Evolutionary conservation across 352 stramenopile species (phyloP).

Genomic region (Pythium aristosporum): DNA sequence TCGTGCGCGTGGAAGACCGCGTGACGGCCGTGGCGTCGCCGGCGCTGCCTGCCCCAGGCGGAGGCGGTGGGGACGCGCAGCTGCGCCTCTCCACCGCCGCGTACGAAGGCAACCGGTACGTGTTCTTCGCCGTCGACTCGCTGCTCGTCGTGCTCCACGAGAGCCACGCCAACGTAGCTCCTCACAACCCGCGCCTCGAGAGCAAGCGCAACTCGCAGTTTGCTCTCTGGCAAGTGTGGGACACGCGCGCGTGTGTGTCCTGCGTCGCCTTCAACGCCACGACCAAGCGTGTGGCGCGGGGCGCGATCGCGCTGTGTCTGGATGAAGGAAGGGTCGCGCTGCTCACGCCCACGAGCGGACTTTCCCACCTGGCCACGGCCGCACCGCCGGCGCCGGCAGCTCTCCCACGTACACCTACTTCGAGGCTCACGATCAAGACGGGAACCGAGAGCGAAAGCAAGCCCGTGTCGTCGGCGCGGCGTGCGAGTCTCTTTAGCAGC

Average conservation of each 20-base stretch:
- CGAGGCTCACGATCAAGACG: conserved; percentile 26
- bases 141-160: conserved; percentile 66
- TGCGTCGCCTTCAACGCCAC: conserved; percentile 58
- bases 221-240: conserved; percentile 72
- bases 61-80: background rate
- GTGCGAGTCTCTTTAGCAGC: conserved; percentile 15
- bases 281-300: conserved; percentile 46
- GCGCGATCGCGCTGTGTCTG: conserved; percentile 60
- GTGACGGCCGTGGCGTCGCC: conserved; percentile 49
- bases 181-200: conserved; percentile 28
- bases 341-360: conserved; percentile 39
- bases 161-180: conserved; percentile 22
- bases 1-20: conserved; percentile 46
- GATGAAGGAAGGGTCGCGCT: conserved; percentile 64
- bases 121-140: conserved; percentile 56
- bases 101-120: conserved; percentile 56
- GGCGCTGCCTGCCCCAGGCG: background rate
- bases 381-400: conserved; percentile 9
- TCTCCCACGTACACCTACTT: conserved; percentile 13
- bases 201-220: conserved; percentile 41
- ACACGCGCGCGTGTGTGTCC: conserved; percentile 38
- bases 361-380: conserved; percentile 13
- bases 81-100: conserved; percentile 38
- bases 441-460: conserved; percentile 8
- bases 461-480: conserved; percentile 21